Base-by-base conservation (phyloP, 192 early-diverging fungal genomes). In the Linnemannia elongata region DNA sequence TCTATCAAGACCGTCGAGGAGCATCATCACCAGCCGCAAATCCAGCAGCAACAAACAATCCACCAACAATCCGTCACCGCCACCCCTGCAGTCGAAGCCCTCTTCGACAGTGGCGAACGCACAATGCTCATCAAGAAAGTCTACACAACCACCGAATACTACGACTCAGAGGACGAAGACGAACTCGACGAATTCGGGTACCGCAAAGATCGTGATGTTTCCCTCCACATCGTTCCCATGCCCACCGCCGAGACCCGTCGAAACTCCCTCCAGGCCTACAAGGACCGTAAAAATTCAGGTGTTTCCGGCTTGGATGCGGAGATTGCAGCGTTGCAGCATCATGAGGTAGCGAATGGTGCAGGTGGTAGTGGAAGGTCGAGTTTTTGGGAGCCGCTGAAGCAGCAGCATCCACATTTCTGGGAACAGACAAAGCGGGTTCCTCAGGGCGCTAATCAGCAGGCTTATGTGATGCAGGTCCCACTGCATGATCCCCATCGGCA, bases 91-190 rank as follows among this genome's bases (percentile, higher is more conserved):
- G 60, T 63, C 8, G 60, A n/a, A 12, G 8, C 60, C 60, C 60
- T 63, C 60, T 33, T 72, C 38, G 22, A 72, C 38, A 41, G 33
- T 0, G 79, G 79, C 0, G 79, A 80, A 55, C 27, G 54, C 9
- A 72, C 73, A 24, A 52, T 80, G 4, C 63, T 72, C 38, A 72
- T 80, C 20, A 80, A 74, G 79, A 80, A 80, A 57, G 42, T 74
- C 42, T 74, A 74, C 57, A 80, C 79, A 22, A 80, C 79, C 17
- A 39, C 63, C 9, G 79, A 80, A 52, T 80, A 54, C 73, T 80
- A 74, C 20, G 55, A 80, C 30, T 49, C 72, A 0, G 79, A 74
- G 17, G 72, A 80, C 8, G 79, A 80, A 20, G 70, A 74, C 1
- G 79, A 77, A 24, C 41, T 77, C 38, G 75, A 77, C 41, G 57